Evolutionary conservation across 2,329 filamentous ascomycete species (phyloP), one percentile per base, ranked within the genome.

Genomic region (Corinectria fuckeliana): DNA sequence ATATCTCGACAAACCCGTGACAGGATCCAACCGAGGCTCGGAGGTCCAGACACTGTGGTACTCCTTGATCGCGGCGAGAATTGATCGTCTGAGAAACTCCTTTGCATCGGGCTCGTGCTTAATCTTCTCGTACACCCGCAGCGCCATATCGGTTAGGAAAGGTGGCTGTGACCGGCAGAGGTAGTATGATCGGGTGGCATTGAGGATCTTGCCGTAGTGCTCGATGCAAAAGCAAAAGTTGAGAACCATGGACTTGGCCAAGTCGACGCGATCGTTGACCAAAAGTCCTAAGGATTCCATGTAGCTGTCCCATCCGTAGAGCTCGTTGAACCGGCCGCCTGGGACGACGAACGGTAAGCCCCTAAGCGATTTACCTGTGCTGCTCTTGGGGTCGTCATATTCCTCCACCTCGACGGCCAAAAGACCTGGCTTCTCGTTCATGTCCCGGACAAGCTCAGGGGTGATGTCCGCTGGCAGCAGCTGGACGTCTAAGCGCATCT

Each of bases 231-330:
- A 99, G 76, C 92, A 96, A 76, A 98, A 98, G 80, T 99, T 96
- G 69, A 86, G 83, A 50, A 98, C 93, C 92, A 99, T 98, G 49
- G 90, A 86, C 80, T 97, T 97, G 67, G 93, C 93, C 55, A 98
- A 80, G 70, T 97, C 88, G 20, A 92, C 88, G 59, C 91, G 88
- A 73, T 95, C 91, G 72, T 94, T 92, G 68, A 92, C 87, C 59
- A 98, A 81, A 58, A 99, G 83, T 16, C 95, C 95, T 3, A 98
- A 82, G 5, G 94, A 95, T 75, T 94, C 92, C 93, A 99, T 98
- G 81, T 98, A 99, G 75, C 93, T 97, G 77, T 99, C 95, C 95
- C 95, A 99, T 45, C 94, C 94, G 74, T 99, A 99, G 20, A 99
- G 79, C 76, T 99, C 95, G 77, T 99, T 99, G 87, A 99, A 99